A percentile compares a stretch with the other conserved stretches of the same genome.
phyloP scores from a whole-genome alignment of 352 stramenopile species.

The Globisporangium cystogenes region DNA sequence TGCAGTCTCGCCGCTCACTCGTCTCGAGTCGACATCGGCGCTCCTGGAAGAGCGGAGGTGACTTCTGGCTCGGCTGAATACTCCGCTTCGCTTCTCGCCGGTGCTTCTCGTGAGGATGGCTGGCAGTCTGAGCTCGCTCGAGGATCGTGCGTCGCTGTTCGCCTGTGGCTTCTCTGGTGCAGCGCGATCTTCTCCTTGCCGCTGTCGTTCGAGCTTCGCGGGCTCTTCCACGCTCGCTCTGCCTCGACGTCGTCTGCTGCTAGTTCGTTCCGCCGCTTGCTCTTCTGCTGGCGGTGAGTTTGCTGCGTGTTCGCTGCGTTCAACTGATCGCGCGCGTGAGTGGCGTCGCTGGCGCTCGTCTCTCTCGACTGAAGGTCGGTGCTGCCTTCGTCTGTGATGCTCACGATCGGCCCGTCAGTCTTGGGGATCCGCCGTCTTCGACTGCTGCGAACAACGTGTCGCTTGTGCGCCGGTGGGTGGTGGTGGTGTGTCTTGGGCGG shows the following conservation, averaged over 20 bases:
- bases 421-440: constrained; percentile 6
- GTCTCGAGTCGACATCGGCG: neutral
- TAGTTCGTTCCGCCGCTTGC: constrained; percentile 10
- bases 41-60: neutral
- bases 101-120: neutral
- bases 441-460: neutral
- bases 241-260: neutral
- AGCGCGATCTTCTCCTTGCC: neutral
- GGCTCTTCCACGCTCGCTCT: constrained; percentile 11
- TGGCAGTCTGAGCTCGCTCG: neutral
- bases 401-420: neutral
- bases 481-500: constrained; percentile 1
- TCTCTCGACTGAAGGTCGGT: too few relatives aligned
- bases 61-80: constrained; percentile 1
- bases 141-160: neutral
- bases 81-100: neutral
- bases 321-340: neutral
- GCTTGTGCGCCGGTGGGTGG: neutral
- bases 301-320: neutral
- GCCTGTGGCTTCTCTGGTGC: neutral
- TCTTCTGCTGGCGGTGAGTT: neutral
- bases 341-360: neutral
- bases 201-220: neutral
- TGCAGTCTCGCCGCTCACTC: neutral
- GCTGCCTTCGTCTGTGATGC: too few relatives aligned